Evolutionary conservation across 2,329 filamentous ascomycete species (phyloP).

Genomic region (Nothophaeocryptopus gaeumannii): DNA sequence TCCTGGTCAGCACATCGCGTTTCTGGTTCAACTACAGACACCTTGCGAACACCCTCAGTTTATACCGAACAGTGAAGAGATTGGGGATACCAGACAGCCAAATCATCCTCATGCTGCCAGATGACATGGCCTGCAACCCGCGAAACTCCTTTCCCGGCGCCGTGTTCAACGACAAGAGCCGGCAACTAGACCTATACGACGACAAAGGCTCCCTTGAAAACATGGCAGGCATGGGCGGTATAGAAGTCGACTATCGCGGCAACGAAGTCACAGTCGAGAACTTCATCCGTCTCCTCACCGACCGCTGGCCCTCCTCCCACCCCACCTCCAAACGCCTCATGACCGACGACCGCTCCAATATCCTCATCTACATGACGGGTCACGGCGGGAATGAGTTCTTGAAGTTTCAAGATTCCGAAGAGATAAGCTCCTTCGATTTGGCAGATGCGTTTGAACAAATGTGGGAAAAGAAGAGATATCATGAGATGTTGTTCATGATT

Average conservation of each 20-base stretch:
- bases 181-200: slow-evolving; percentile 91
- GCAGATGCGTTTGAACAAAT: slow-evolving; percentile 98
- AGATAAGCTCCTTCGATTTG: slow-evolving; percentile 93
- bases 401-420: slow-evolving; percentile 97
- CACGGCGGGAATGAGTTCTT: slow-evolving; percentile 97
- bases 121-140: slow-evolving; percentile 99
- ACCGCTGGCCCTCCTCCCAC: slow-evolving; percentile 90
- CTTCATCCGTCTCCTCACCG: slow-evolving; percentile 92
- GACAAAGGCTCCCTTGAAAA: slow-evolving; percentile 49
- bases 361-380: slow-evolving; percentile 98
- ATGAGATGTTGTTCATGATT: slow-evolving; percentile 99
- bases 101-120: slow-evolving; percentile 99
- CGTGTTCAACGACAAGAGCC: slow-evolving; percentile 97
- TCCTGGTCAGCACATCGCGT: slow-evolving; percentile 94
- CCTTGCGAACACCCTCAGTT: slow-evolving; percentile 92
- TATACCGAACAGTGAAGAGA: slow-evolving; percentile 97
- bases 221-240: slow-evolving; percentile 45
- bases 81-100: slow-evolving; percentile 97
- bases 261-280: slow-evolving; percentile 99
- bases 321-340: slow-evolving; percentile 89
- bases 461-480: slow-evolving; percentile 99
- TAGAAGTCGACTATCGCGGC: slow-evolving; percentile 96
- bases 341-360: slow-evolving; percentile 94
- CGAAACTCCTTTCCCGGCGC: slow-evolving; percentile 97
- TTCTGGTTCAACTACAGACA: slow-evolving; percentile 99